Evolutionary conservation across 768 basidiomycete genomes (phyloP).

Genomic region (Lentinula aciculospora): DNA sequence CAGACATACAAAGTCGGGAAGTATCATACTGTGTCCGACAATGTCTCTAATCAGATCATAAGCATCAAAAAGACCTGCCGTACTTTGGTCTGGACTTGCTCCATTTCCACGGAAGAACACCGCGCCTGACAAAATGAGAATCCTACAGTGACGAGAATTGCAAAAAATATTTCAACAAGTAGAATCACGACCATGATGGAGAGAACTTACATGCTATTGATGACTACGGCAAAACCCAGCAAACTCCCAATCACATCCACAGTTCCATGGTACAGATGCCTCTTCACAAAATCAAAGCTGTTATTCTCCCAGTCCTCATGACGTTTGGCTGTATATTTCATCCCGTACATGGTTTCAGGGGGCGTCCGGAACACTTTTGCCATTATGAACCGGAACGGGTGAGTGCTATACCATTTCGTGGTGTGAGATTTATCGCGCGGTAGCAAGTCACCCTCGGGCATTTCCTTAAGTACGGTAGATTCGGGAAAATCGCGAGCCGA

Average conservation of each 20-base stretch:
- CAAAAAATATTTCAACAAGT: background rate
- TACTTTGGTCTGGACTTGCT: slow-evolving; percentile 20
- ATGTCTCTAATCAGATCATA: slow-evolving; percentile 62
- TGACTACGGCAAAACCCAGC: slow-evolving; percentile 80
- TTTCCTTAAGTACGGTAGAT: background rate
- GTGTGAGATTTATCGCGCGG: background rate
- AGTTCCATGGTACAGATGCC: slow-evolving; percentile 62
- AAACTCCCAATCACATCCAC: slow-evolving; percentile 65
- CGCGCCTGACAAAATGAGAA: slow-evolving; percentile 75
- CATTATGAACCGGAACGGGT: background rate
- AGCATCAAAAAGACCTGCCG: slow-evolving; percentile 82
- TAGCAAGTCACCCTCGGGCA: background rate
- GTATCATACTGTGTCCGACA: slow-evolving; percentile 58
- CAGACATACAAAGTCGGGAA: background rate
- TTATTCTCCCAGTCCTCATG: slow-evolving; percentile 58
- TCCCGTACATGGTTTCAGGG: slow-evolving; percentile 24
- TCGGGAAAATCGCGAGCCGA: background rate
- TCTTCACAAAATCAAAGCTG: slow-evolving; percentile 43
- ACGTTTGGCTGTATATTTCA: slow-evolving; percentile 26
- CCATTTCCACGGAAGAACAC: slow-evolving; percentile 61
- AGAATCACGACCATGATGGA: background rate
- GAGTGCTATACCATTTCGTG: background rate
- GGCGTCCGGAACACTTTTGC: slow-evolving; percentile 28
- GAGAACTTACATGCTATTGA: slow-evolving; percentile 71
- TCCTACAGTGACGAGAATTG: slow-evolving; percentile 23